Evolutionary conservation across 1,139 yeast genomes (phyloP).

Genomic region (Saccharomycopsis crataegensis): DNA sequence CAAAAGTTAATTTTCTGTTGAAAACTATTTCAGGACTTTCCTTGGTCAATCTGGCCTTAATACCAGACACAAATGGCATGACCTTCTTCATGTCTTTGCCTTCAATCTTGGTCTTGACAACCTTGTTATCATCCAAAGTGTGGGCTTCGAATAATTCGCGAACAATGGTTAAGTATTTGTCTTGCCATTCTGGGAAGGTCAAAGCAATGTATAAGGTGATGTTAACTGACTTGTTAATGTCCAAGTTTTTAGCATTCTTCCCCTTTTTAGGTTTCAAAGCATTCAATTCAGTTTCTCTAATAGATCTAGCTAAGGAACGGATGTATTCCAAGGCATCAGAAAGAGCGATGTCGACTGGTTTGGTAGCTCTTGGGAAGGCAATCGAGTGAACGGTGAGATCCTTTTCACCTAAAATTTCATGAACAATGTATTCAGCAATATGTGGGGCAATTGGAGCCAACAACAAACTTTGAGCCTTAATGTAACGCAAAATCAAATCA

Average conservation of each 20-base stretch:
- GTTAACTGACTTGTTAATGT: conserved; percentile 62
- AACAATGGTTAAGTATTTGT: conserved; percentile 74
- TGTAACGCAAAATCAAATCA: conserved; percentile 72
- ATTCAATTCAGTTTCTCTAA: conserved; percentile 89
- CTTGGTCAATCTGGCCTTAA: conserved; percentile 68
- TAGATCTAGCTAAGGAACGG: conserved; percentile 67
- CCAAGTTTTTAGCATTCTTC: conserved; percentile 65
- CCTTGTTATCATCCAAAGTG: conserved; percentile 52
- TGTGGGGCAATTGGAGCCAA: conserved; percentile 95
- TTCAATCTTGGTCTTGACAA: conserved; percentile 49
- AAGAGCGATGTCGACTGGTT: conserved; percentile 54
- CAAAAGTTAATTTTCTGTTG: conserved; percentile 76
- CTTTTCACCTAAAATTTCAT: conserved; percentile 61
- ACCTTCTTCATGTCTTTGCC: conserved; percentile 89
- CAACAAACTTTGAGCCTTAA: conserved; percentile 77
- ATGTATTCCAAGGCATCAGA: conserved; percentile 71
- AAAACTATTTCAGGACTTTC: conserved; percentile 74
- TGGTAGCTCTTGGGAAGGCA: conserved; percentile 65
- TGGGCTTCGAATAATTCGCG: conserved; percentile 67
- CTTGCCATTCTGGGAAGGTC: conserved; percentile 97
- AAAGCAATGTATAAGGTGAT: conserved; percentile 67
- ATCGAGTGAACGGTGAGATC: conserved; percentile 63
- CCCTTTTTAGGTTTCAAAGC: conserved; percentile 89
- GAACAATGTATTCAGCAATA: conserved; percentile 83
- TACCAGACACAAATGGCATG: conserved; percentile 88